Conservation (phyloP, 2,329 filamentous ascomycete genomes). For the Penicillium glabrum region DNA sequence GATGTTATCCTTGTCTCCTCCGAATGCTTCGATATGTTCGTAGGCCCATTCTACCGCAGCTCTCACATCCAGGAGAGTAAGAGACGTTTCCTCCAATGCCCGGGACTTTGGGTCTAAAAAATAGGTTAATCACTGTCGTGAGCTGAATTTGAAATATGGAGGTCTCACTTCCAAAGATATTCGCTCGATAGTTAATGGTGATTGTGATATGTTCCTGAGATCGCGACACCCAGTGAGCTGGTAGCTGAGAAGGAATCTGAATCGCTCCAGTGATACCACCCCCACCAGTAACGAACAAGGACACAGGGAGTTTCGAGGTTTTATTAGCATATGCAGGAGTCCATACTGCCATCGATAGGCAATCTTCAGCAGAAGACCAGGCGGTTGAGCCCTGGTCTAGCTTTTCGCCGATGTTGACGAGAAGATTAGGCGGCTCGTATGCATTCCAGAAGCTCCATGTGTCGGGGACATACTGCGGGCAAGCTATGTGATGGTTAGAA, state of each 20-base stretch:
- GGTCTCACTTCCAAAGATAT: constrained; percentile 23
- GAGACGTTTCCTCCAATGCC: constrained; percentile 23
- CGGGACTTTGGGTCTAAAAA: constrained; percentile 16
- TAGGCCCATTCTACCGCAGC: constrained; percentile 32
- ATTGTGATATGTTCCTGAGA: constrained; percentile 45
- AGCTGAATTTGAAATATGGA: neutral
- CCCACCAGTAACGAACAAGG: constrained; percentile 26
- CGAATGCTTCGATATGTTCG: constrained; percentile 35
- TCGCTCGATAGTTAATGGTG: constrained; percentile 32
- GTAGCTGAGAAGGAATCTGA: constrained; percentile 33
- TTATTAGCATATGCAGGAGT: constrained; percentile 30
- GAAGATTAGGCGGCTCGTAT: constrained; percentile 20
- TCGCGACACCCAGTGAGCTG: constrained; percentile 37
- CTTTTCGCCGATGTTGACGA: constrained; percentile 16
- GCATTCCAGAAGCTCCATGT: constrained; percentile 21
- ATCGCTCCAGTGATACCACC: constrained; percentile 30
- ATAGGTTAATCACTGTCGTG: neutral
- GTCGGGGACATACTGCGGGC: constrained; percentile 30
- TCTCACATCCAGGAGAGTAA: constrained; percentile 18
- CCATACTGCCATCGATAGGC: constrained; percentile 46
- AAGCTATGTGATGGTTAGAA: constrained; percentile 17
- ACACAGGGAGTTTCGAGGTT: constrained; percentile 19
- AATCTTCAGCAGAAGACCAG: constrained; percentile 41
- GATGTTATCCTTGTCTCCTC: constrained; percentile 33
- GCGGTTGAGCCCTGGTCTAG: constrained; percentile 10